Evolutionary conservation across 768 basidiomycete genomes (phyloP).

Genomic region (Coprinellus aureogranulatus): DNA sequence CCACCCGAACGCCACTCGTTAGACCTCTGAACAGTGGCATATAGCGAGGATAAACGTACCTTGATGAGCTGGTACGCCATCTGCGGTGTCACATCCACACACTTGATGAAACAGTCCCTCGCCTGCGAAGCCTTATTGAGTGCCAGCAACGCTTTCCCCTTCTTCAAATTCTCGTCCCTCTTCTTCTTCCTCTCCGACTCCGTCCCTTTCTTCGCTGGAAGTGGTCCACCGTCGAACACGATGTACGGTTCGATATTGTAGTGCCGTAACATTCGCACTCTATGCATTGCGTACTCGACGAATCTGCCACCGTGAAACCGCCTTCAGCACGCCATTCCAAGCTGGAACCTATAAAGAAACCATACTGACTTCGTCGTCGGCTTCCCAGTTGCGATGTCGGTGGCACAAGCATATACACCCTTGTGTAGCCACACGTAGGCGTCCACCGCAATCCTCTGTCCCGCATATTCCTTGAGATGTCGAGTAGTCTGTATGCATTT

Average conservation of each 20-base stretch:
- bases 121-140: constrained; percentile 82
- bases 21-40: not conserved
- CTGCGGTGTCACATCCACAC: constrained; percentile 91
- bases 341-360: not conserved
- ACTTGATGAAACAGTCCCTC: constrained; percentile 85
- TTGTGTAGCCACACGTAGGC: constrained; percentile 94
- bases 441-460: constrained; percentile 87
- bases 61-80: constrained; percentile 99
- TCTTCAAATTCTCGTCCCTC: constrained; percentile 73
- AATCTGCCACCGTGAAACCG: constrained; percentile 51
- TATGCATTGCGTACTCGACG: constrained; percentile 94
- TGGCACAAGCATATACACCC: constrained; percentile 86
- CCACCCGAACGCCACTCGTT: constrained; percentile 8
- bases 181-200: constrained; percentile 75
- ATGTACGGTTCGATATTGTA: constrained; percentile 84
- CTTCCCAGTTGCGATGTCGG: constrained; percentile 84
- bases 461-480: constrained; percentile 78
- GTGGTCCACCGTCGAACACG: constrained; percentile 94
- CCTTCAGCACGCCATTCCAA: not conserved
- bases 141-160: constrained; percentile 67
- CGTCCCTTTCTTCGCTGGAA: constrained; percentile 91
- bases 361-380: constrained; percentile 74
- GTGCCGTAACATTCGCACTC: constrained; percentile 81
- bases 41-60: constrained; percentile 40
- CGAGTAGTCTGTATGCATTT: constrained; percentile 82